These are phyloP conservation scores for Garcia nutans DNA, from an alignment of 345 rosid species.

Conservation along the genomic window DNA sequence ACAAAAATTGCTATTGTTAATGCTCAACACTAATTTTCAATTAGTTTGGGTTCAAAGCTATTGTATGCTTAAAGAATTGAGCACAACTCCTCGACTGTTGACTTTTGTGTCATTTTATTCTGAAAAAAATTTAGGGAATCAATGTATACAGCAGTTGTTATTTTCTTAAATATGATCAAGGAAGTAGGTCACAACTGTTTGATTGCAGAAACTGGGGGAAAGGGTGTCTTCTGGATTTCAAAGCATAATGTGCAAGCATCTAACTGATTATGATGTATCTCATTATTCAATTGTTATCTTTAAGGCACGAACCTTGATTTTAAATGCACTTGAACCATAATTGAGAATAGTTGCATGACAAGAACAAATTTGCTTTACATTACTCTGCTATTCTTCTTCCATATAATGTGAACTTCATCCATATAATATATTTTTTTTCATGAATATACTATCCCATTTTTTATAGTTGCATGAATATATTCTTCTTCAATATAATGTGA, in stretches of 20 bases:
- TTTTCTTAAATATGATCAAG: background rate
- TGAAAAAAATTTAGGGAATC: background rate
- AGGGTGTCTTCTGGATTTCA: background rate
- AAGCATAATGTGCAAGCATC: background rate
- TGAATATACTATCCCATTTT: background rate
- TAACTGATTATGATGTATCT: background rate
- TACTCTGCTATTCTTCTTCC: background rate
- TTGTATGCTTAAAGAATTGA: background rate
- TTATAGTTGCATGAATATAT: background rate
- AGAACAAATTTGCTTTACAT: background rate
- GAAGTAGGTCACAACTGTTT: background rate
- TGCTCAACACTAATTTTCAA: background rate
- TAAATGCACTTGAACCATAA: background rate
- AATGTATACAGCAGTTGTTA: background rate
- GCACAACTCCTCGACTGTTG: background rate
- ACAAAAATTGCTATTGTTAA: background rate
- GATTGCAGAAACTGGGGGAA: background rate
- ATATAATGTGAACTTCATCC: conserved; percentile 17
- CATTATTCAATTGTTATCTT: background rate
- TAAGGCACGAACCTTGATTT: background rate
- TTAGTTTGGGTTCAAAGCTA: background rate
- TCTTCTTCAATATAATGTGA: conserved; percentile 5
- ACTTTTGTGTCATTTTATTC: background rate
- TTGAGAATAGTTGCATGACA: conserved; percentile 1
- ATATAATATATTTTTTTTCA: background rate